Base-by-base conservation (phyloP, 371 early-diverging fungal species). In the Mucor racemosus region DNA sequence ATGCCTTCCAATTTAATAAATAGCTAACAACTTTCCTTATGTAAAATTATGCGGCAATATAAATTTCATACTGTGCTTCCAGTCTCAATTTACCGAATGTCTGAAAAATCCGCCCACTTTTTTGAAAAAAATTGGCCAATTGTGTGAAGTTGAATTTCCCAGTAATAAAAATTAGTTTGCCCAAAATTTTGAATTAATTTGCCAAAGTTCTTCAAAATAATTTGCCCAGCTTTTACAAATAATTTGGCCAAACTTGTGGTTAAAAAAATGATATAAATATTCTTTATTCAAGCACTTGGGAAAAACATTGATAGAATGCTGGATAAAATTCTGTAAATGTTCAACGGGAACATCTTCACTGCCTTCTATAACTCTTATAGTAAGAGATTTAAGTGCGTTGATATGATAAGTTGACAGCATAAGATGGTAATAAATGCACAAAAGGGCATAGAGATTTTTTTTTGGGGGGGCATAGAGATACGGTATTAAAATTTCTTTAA, bases 301-400 rank as follows among this genome's bases (percentile, higher is more conserved):
- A 17, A 44, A 44, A 44, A 15, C 44, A 44, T 17, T 17, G 36
- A 68, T 57, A 68, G 58, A 68, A 62, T 62, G 34, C 40, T 66
- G 60, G 54, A 66, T 66, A 46, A 55, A 59, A 60, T 66, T 34
- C 38, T 55, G 19, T 59, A 54, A 39, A 60, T 66, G 66, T 58
- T 58, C 41, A 48, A 65, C 54, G 50, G 60, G 59, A 65, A 59
- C 60, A 65, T 65, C 58, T 54, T 19, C 55, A 36, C n/a, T n/a
- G n/a, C n/a, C n/a, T n/a, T n/a, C n/a, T 36, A 36, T 36, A 59
- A 55, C 54, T 66, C 60, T 60, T 58, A 35, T 66, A 64, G 42
- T 57, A 57, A 64, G 64, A 64, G 58, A 55, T 63, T 63, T 64
- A 64, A 64, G 64, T 64, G 64, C 58, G 57, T 64, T 64, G 56